phyloP scores from a whole-genome alignment of 2,329 filamentous ascomycete genomes.

The Aspergillus eucalypticola region DNA sequence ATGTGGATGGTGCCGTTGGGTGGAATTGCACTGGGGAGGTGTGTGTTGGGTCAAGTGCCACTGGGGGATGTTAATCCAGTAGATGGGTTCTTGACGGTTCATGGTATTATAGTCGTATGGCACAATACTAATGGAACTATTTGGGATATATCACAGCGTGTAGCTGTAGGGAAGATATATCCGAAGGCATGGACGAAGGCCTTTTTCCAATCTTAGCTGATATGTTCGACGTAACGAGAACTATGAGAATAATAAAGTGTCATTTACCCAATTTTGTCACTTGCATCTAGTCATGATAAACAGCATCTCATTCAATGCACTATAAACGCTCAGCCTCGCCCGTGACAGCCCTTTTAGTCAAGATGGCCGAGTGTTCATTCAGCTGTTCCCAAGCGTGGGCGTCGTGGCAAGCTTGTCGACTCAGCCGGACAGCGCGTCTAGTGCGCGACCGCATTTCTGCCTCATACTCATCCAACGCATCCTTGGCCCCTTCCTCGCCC shows the following conservation, averaged over 20 bases:
- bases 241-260: too few species aligned
- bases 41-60: constrained; percentile 35
- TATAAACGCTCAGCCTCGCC: not conserved
- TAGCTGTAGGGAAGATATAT: too few species aligned
- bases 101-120: too few species aligned
- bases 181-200: too few species aligned
- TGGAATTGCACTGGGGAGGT: constrained; percentile 29
- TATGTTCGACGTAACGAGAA: too few species aligned
- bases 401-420: constrained; percentile 38
- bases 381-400: constrained; percentile 35
- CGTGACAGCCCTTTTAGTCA: constrained; percentile 24
- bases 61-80: constrained; percentile 22
- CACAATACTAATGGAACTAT: too few species aligned
- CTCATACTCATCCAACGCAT: constrained; percentile 31
- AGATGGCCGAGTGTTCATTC: constrained; percentile 30
- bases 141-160: too few species aligned
- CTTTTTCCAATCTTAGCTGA: too few species aligned
- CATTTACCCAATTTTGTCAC: too few species aligned
- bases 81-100: too few species aligned
- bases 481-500: constrained; percentile 4
- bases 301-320: too few species aligned
- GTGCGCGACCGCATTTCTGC: constrained; percentile 34
- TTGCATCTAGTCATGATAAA: too few species aligned
- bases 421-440: constrained; percentile 32
- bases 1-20: constrained; percentile 23